A percentile compares a stretch with the other conserved stretches of the same genome.
phyloP scores from a whole-genome alignment of 2,329 filamentous ascomycete species.

The Trichophyton benhamiae region DNA sequence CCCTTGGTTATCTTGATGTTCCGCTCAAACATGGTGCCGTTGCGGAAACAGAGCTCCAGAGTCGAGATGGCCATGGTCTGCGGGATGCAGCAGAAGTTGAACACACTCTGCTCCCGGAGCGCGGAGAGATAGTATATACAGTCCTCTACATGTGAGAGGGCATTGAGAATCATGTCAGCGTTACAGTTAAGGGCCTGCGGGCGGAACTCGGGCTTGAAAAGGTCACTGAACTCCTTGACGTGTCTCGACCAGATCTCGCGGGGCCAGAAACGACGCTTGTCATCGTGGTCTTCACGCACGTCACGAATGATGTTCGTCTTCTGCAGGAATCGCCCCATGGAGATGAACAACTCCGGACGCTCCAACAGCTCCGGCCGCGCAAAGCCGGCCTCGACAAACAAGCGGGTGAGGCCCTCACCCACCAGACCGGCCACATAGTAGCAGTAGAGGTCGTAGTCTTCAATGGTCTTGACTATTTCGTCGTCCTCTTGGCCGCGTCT shows the following conservation, averaged over 20 bases:
- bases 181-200: slow-evolving; percentile 70
- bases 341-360: slow-evolving; percentile 70
- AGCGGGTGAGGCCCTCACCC: slow-evolving; percentile 76
- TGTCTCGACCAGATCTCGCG: slow-evolving; percentile 96
- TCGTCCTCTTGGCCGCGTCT: slow-evolving; percentile 69
- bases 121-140: slow-evolving; percentile 97
- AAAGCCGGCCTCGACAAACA: slow-evolving; percentile 78
- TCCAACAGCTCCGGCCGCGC: slow-evolving; percentile 75
- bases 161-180: slow-evolving; percentile 89
- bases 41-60: slow-evolving; percentile 81
- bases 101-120: slow-evolving; percentile 88
- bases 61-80: slow-evolving; percentile 97
- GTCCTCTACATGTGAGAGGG: slow-evolving; percentile 74
- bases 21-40: slow-evolving; percentile 68
- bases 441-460: slow-evolving; percentile 93
- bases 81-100: slow-evolving; percentile 97
- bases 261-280: slow-evolving; percentile 85
- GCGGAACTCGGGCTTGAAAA: slow-evolving; percentile 70
- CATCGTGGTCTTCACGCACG: slow-evolving; percentile 75
- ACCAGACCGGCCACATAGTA: slow-evolving; percentile 98
- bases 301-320: slow-evolving; percentile 99
- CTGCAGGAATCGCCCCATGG: slow-evolving; percentile 94
- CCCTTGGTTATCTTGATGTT: slow-evolving; percentile 97
- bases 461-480: slow-evolving; percentile 67
- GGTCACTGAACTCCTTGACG: slow-evolving; percentile 75